A percentile compares a stretch with the other conserved stretches of the same genome.
Conservation (phyloP, 495 filamentous ascomycete species). For the Talaromyces stipitatus region DNA sequence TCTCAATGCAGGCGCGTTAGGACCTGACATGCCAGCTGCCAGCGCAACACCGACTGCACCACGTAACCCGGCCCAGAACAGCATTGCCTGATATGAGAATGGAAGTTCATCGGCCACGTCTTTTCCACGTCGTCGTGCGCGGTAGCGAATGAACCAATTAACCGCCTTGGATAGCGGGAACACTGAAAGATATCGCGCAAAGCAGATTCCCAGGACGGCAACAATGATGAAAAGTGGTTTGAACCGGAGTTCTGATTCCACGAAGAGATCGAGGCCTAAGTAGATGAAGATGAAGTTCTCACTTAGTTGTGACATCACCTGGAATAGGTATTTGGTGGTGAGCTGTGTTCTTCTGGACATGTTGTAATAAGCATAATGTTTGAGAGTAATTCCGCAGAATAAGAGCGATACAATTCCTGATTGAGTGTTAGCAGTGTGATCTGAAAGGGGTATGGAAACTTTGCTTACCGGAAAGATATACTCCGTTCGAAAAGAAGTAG, state of each 20-base stretch:
- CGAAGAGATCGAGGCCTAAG: constrained; percentile 87
- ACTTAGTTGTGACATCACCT: constrained; percentile 86
- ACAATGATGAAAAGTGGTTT: constrained; percentile 95
- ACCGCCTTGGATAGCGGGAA: constrained; percentile 87
- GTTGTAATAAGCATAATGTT: constrained; percentile 99
- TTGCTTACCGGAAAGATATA: constrained; percentile 85
- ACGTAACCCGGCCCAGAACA: constrained; percentile 96
- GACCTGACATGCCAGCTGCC: constrained; percentile 75
- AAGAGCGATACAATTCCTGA: constrained; percentile 91
- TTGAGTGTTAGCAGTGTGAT: constrained; percentile 2
- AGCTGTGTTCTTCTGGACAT: constrained; percentile 97
- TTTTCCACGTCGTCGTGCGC: constrained; percentile 68
- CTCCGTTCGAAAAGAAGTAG: constrained; percentile 94
- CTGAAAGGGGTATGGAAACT: background rate
- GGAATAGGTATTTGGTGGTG: constrained; percentile 96
- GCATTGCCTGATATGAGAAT: constrained; percentile 89
- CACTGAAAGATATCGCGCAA: constrained; percentile 84
- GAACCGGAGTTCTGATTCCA: constrained; percentile 76
- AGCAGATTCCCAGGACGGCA: constrained; percentile 82
- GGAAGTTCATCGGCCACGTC: constrained; percentile 87
- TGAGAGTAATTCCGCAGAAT: constrained; percentile 96
- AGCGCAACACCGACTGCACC: constrained; percentile 95
- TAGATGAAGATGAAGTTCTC: constrained; percentile 99
- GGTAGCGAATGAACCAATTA: constrained; percentile 89
- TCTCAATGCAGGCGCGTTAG: constrained; percentile 68